phyloP scores from a whole-genome alignment of 495 filamentous ascomycete genomes.

The Neurospora sp. region DNA sequence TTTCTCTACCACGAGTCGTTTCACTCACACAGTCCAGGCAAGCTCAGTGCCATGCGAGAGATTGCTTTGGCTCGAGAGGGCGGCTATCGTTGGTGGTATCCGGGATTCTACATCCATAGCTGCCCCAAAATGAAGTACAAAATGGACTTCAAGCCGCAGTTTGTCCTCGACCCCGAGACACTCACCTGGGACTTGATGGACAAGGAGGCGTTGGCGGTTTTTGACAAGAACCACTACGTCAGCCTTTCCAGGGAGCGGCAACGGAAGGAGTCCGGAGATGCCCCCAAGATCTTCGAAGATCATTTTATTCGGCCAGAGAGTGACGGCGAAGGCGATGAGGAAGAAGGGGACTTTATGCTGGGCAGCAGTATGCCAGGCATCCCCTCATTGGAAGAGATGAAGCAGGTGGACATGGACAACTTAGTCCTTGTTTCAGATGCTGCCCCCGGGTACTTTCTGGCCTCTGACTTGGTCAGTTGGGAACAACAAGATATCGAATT shows the following conservation, averaged over 20 bases:
- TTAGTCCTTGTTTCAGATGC: constrained; percentile 29
- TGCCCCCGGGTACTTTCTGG: constrained; percentile 19
- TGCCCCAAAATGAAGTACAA: constrained; percentile 64
- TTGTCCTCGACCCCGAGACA: constrained; percentile 71
- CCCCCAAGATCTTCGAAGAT: neutral
- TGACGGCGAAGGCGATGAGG: constrained; percentile 12
- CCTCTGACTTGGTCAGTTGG: constrained; percentile 56
- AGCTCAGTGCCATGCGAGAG: constrained; percentile 78
- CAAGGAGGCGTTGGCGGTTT: constrained; percentile 49
- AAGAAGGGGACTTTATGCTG: constrained; percentile 51
- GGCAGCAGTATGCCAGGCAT: constrained; percentile 67
- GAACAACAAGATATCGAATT: constrained; percentile 41
- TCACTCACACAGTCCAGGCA: constrained; percentile 72
- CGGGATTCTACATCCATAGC: constrained; percentile 42
- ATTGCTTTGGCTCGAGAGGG: constrained; percentile 68
- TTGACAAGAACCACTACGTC: constrained; percentile 60
- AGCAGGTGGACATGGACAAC: constrained; percentile 51
- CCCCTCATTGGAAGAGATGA: constrained; percentile 53
- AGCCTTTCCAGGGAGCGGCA: constrained; percentile 47
- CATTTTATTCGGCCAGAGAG: constrained; percentile 1
- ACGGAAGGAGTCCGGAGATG: constrained; percentile 2
- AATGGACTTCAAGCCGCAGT: constrained; percentile 72
- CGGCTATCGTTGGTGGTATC: constrained; percentile 53
- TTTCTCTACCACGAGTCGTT: constrained; percentile 86
- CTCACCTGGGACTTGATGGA: constrained; percentile 68